Evolutionary conservation across 805 yeast genomes (phyloP), one percentile per base, ranked within the genome.

Genomic region (Sugiyamaella lignohabitans): DNA sequence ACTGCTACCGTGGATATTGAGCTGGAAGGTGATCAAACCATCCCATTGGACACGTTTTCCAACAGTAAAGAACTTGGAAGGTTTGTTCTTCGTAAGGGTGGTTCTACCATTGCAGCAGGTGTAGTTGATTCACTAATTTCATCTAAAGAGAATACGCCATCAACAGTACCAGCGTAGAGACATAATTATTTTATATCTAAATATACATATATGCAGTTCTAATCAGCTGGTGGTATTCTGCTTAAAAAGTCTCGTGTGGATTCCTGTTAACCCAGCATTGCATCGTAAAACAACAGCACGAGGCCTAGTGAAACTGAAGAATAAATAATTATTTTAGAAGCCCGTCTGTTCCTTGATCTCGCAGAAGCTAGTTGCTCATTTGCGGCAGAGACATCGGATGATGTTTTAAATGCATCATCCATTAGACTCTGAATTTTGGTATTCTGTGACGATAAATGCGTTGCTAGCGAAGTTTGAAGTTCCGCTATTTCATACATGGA

Each of bases 361-460:
- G 95, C 95, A 54, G 75, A 77, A 40, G 72, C 72, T 53, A 88
- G 70, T 50, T 80, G 81, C 51, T 73, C 70, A 63, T 87, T 88
- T 29, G 96, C 96, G 61, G 75, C 70, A 18, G 68, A 66, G 19
- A 88, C 77, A 52, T 88, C 87, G 4, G 72, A 56, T 46, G 79
- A 76, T 1, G 86, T 77, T 51, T 78, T 78, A 50, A 78, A 79
- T 50, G 85, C 89, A 50, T 80, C 80, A 49, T 80, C 82, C 41
- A 79, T 63, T 52, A 88, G 68, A 35, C 71, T 68, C 42, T 75
- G 71, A 14, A 88, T 83, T 60, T 77, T 80, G 45, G 82, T 83
- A 4, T 83, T 78, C 64, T 88, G 97, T 1, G 77, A 63, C 20
- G 78, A 76, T 41, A 88, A 69, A 60, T 89, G 95, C 46, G 80